A percentile compares a stretch with the other conserved stretches of the same genome.
phyloP scores from a whole-genome alignment of 2,329 filamentous ascomycete genomes.

The Ceratocystis albifundus region DNA sequence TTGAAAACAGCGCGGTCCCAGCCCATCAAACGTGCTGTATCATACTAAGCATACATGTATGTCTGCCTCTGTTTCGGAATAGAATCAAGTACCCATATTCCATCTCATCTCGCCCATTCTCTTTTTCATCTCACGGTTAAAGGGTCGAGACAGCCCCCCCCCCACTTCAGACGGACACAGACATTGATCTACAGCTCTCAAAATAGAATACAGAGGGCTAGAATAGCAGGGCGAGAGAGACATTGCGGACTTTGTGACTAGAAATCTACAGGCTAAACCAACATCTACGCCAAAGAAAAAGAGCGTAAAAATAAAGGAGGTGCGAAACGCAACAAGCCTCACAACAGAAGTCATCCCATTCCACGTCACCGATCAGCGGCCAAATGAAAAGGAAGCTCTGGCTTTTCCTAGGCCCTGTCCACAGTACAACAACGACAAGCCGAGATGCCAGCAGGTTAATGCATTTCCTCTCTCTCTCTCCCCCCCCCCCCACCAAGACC shows the following conservation, averaged over 20 bases:
- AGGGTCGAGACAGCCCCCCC: background rate
- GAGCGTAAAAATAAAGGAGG: background rate
- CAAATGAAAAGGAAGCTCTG: background rate
- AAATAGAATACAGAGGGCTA: background rate
- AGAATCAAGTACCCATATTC: background rate
- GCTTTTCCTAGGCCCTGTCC: background rate
- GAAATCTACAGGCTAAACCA: background rate
- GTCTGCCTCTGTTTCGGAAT: slow-evolving; percentile 3
- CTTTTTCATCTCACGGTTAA: background rate
- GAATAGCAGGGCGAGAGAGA: background rate
- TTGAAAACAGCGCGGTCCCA: background rate
- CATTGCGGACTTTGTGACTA: background rate
- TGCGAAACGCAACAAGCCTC: background rate
- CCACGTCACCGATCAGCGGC: background rate
- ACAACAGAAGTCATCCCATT: too few relatives aligned
- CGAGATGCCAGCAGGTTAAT: background rate
- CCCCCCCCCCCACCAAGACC: background rate
- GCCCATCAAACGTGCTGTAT: background rate
- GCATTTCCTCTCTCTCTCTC: background rate
- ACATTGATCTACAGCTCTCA: background rate
- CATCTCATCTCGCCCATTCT: background rate
- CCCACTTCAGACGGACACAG: slow-evolving; percentile 7
- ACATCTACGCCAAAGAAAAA: background rate
- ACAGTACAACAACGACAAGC: background rate
- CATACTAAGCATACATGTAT: background rate